Percentiles rank a stretch among this genome's conserved stretches.
These are phyloP conservation scores for Triangularia verruculosa DNA, from an alignment of 2,329 filamentous ascomycete species.

Conservation along the genomic window DNA sequence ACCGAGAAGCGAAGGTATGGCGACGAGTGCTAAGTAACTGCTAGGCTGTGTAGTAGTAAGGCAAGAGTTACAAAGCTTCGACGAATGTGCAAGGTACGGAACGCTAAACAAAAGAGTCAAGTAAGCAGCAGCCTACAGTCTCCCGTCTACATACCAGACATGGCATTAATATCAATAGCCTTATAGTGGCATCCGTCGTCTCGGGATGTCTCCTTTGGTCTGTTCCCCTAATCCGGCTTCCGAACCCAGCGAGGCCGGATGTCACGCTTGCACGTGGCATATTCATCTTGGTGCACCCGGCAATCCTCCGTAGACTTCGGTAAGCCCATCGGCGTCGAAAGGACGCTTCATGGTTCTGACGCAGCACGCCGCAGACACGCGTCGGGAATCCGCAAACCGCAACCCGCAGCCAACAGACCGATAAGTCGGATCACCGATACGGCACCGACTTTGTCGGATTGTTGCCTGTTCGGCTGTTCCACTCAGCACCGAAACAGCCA, in stretches of 20 bases:
- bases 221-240: neutral
- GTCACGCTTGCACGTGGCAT: neutral
- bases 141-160: neutral
- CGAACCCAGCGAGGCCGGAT: neutral
- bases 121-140: too few species aligned
- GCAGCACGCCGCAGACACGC: neutral
- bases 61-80: neutral
- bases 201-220: neutral
- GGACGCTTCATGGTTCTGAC: neutral
- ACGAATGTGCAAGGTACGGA: neutral
- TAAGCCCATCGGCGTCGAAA: neutral
- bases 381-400: neutral
- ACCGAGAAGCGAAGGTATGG: neutral
- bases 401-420: neutral
- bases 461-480: neutral
- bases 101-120: too few species aligned
- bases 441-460: neutral
- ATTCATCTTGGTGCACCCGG: neutral
- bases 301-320: neutral
- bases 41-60: neutral
- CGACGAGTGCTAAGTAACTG: neutral
- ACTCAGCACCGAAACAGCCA: neutral
- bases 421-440: neutral
- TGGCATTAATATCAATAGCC: neutral
- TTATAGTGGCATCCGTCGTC: neutral